Percentiles rank a stretch among this genome's conserved stretches.
Conservation (phyloP, 257 asterid genomes). For the Solanum boliviense region DNA sequence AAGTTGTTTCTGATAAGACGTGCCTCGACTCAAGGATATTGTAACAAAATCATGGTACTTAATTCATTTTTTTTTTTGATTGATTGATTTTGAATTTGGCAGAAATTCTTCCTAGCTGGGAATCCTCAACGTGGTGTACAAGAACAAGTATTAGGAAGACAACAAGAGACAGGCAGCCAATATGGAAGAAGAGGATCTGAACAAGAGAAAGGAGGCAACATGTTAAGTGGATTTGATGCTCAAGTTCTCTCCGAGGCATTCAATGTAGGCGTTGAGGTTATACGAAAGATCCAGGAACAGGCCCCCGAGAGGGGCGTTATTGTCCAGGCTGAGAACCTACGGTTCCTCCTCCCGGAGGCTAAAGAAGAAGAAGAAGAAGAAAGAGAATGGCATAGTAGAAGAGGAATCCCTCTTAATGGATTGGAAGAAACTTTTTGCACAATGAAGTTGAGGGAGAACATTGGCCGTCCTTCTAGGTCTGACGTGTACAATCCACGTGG, state of each 20-base stretch:
- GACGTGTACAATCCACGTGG: slow-evolving; percentile 48
- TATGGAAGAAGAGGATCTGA: not conserved
- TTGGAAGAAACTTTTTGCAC: slow-evolving; percentile 53
- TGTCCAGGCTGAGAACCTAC: slow-evolving; percentile 26
- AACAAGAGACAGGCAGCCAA: not conserved
- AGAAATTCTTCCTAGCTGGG: slow-evolving; percentile 63
- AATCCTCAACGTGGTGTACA: slow-evolving; percentile 23
- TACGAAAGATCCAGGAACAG: slow-evolving; percentile 16
- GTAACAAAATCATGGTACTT: not conserved
- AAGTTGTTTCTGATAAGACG: not conserved
- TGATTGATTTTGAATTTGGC: not conserved
- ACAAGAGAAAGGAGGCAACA: slow-evolving; percentile 13
- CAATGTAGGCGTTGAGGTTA: slow-evolving; percentile 9
- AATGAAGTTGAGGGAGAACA: slow-evolving; percentile 24
- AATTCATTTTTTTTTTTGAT: not conserved
- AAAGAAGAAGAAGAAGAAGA: not conserved
- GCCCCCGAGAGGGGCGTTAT: slow-evolving; percentile 36
- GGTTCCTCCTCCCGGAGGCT: slow-evolving; percentile 20
- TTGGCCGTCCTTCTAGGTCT: slow-evolving; percentile 24
- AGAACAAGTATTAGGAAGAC: not conserved
- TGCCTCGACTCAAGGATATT: not conserved
- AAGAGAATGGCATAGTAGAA: not conserved
- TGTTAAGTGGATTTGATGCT: slow-evolving; percentile 23
- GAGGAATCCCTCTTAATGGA: slow-evolving; percentile 15
- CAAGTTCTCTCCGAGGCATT: slow-evolving; percentile 21